Evolutionary conservation across 1,284 basidiomycete genomes (phyloP).

Genomic region (Golubevia sp.): DNA sequence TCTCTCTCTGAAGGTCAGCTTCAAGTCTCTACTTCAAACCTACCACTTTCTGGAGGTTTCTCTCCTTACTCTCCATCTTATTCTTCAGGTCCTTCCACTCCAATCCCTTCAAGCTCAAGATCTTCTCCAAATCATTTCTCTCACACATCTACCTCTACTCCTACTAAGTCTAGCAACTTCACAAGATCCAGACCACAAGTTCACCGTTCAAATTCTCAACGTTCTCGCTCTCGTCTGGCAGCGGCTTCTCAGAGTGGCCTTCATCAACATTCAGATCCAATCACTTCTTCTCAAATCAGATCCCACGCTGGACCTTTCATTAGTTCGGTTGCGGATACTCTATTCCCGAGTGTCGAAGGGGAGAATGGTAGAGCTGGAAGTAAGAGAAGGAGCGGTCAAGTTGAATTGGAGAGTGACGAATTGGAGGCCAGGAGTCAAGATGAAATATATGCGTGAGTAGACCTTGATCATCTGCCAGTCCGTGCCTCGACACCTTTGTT

Average conservation of each 20-base stretch:
- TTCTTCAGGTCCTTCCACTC: neutral
- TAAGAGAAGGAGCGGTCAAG: neutral
- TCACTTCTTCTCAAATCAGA: neutral
- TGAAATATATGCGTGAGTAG: neutral
- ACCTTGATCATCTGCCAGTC: neutral
- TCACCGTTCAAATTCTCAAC: neutral
- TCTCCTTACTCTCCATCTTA: neutral
- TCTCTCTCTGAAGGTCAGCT: neutral
- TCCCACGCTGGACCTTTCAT: neutral
- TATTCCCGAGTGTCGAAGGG: neutral
- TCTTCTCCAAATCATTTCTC: too few relatives aligned
- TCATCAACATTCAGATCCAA: neutral
- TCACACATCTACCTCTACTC: neutral
- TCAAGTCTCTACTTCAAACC: neutral
- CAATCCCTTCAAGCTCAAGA: neutral
- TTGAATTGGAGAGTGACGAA: neutral
- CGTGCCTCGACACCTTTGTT: neutral
- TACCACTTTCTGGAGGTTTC: neutral
- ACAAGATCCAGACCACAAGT: neutral
- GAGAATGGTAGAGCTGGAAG: neutral
- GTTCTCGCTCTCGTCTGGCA: neutral
- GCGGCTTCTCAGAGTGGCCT: neutral
- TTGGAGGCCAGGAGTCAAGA: neutral
- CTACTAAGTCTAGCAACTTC: neutral
- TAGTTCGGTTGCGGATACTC: neutral